These are phyloP conservation scores for Lecanosticta acicola DNA, from an alignment of 2,329 filamentous ascomycete species.

Conservation along the genomic window DNA sequence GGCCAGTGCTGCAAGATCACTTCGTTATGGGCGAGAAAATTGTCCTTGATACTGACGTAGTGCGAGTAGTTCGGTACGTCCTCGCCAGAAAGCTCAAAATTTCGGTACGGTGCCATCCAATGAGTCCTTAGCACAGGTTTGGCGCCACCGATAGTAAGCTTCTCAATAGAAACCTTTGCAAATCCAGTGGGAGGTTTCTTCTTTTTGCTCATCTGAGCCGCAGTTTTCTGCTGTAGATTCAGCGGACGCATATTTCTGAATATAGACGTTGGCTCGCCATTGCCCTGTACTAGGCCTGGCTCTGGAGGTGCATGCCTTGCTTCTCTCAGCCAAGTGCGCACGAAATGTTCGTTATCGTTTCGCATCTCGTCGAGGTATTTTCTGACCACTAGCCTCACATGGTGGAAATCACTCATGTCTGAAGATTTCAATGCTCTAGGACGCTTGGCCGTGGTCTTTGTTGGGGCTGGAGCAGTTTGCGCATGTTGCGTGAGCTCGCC, in stretches of 20 bases:
- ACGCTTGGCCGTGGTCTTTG: background rate
- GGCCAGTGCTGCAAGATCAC: conserved; percentile 38
- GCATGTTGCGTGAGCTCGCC: background rate
- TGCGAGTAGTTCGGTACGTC: conserved; percentile 38
- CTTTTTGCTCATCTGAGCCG: background rate
- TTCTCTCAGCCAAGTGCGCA: conserved; percentile 15
- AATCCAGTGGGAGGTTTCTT: background rate
- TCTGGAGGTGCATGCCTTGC: conserved; percentile 12
- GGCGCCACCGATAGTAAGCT: background rate
- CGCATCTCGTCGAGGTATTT: conserved; percentile 25
- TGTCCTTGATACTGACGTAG: conserved; percentile 39
- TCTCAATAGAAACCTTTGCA: conserved; percentile 2
- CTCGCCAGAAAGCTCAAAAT: conserved; percentile 5
- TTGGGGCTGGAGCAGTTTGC: background rate
- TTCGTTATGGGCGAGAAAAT: conserved; percentile 39
- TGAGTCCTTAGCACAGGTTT: background rate
- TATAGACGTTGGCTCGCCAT: conserved; percentile 6
- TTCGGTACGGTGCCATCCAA: conserved; percentile 8
- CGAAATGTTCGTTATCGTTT: conserved; percentile 28
- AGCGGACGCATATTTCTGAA: conserved; percentile 18
- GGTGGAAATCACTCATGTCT: conserved; percentile 4
- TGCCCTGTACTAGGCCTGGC: too few relatives aligned
- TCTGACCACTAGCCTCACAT: conserved; percentile 22
- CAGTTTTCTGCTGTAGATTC: background rate
- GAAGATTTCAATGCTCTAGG: background rate